These are phyloP conservation scores for Otatea glauca DNA, from an alignment of 176 grass and related monocot genomes.

Conservation along the genomic window DNA sequence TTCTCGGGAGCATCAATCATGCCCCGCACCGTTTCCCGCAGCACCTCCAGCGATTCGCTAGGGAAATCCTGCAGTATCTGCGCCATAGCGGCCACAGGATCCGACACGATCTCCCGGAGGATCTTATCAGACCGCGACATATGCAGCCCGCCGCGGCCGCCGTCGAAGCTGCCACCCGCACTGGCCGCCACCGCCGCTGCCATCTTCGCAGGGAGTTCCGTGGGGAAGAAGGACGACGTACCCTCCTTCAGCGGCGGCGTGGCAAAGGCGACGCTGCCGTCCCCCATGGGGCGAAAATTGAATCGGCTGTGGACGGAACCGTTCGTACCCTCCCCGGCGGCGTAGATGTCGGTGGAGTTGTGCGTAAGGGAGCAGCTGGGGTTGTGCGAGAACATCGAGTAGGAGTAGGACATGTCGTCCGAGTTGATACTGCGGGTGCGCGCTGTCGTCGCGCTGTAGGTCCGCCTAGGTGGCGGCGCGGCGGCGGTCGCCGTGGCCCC, in stretches of 20 bases:
- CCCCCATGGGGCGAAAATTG: constrained; percentile 86
- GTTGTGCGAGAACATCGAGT: constrained; percentile 97
- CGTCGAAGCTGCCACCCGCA: constrained; percentile 65
- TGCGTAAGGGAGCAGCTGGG: constrained; percentile 95
- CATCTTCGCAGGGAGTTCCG: constrained; percentile 76
- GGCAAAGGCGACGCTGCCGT: constrained; percentile 89
- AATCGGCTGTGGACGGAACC: constrained; percentile 96
- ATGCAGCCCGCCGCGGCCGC: constrained; percentile 53
- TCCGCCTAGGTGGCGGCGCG: constrained; percentile 45
- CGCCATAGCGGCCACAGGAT: constrained; percentile 62
- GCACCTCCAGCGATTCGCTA: constrained; percentile 62
- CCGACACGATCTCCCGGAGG: constrained; percentile 69
- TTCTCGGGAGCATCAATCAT: constrained; percentile 71
- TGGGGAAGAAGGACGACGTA: constrained; percentile 76
- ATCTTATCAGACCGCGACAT: constrained; percentile 57
- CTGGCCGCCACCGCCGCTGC: constrained; percentile 27
- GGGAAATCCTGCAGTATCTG: constrained; percentile 75
- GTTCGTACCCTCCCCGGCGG: constrained; percentile 94
- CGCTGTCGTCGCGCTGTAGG: constrained; percentile 76
- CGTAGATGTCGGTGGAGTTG: constrained; percentile 94
- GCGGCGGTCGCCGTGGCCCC: constrained; percentile 29
- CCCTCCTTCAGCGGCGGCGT: constrained; percentile 54
- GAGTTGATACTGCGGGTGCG: constrained; percentile 79
- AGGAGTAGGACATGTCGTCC: constrained; percentile 93
- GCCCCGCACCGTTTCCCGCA: constrained; percentile 56